Conservation (phyloP, 306 rosid species). For the Geum urbanum region DNA sequence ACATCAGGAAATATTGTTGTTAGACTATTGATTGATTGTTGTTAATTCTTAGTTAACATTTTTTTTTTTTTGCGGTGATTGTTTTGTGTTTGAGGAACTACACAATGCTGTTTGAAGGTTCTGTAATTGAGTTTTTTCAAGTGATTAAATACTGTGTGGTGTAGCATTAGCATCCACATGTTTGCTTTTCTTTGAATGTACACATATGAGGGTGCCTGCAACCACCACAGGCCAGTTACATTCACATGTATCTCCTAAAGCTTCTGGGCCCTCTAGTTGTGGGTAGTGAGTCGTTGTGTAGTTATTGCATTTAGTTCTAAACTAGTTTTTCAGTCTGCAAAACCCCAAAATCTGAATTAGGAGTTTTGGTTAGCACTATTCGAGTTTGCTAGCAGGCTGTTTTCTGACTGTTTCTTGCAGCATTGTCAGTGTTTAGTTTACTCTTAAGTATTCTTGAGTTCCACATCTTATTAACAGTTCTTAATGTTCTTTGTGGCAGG, state of each 20-base stretch:
- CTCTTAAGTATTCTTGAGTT: background rate
- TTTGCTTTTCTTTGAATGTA: background rate
- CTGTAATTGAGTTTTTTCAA: background rate
- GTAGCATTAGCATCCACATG: background rate
- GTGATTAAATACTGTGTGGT: background rate
- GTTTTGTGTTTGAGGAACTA: background rate
- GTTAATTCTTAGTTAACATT: too few relatives aligned
- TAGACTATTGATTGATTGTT: too few relatives aligned
- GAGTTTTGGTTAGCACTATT: background rate
- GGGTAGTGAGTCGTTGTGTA: background rate
- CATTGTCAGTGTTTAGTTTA: background rate
- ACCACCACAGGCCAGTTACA: background rate
- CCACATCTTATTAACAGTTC: too few relatives aligned
- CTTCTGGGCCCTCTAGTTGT: background rate
- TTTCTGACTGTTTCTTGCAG: background rate
- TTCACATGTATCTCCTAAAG: background rate
- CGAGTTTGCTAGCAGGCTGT: background rate
- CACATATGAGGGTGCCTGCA: background rate
- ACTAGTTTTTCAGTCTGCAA: background rate
- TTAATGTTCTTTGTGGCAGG: slow-evolving; percentile 43
- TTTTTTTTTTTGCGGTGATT: background rate
- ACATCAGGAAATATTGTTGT: background rate
- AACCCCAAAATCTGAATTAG: background rate
- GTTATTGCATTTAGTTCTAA: background rate
- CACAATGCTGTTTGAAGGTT: background rate